Conservation (phyloP, 208 protist genomes). For the Wallacemonas sp. region DNA sequence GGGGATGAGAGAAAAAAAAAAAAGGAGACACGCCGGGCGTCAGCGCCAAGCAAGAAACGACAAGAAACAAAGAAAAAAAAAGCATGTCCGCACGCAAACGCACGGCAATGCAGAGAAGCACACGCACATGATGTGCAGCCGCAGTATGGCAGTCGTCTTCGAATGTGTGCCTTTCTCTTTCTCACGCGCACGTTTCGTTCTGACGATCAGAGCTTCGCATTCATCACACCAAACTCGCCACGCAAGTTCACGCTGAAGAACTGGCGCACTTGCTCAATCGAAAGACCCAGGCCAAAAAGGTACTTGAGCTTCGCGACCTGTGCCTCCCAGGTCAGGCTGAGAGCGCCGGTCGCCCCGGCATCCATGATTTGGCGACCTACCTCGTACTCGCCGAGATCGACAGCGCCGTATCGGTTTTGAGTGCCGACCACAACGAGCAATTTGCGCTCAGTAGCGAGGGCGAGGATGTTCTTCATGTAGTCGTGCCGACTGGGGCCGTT, state of each 20-base stretch:
- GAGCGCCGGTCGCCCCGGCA: conserved; percentile 63
- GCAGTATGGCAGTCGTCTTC: too few relatives aligned
- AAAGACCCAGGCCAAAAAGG: conserved; percentile 63
- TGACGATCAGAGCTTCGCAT: conserved; percentile 31
- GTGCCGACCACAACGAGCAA: conserved; percentile 92
- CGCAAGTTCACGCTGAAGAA: conserved; percentile 38
- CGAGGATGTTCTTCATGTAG: conserved; percentile 75
- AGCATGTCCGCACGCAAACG: neutral
- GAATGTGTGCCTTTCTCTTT: too few relatives aligned
- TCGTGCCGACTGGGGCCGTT: conserved; percentile 80
- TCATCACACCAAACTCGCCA: conserved; percentile 23
- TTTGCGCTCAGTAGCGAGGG: conserved; percentile 54
- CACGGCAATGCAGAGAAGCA: neutral
- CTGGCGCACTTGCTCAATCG: conserved; percentile 32
- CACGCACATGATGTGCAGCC: neutral
- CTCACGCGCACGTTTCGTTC: too few relatives aligned
- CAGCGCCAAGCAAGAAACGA: too few relatives aligned
- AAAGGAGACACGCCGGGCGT: too few relatives aligned
- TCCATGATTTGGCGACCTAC: conserved; percentile 59
- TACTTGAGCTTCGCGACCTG: conserved; percentile 91
- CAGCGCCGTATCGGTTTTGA: conserved; percentile 82
- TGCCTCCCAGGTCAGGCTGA: conserved; percentile 94
- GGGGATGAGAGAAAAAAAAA: too few relatives aligned
- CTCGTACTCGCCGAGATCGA: conserved; percentile 81
- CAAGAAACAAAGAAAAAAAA: conserved; percentile 3